These are phyloP conservation scores for Usnea hakonensis DNA, from an alignment of 495 filamentous ascomycete genomes.

Conservation along the genomic window DNA sequence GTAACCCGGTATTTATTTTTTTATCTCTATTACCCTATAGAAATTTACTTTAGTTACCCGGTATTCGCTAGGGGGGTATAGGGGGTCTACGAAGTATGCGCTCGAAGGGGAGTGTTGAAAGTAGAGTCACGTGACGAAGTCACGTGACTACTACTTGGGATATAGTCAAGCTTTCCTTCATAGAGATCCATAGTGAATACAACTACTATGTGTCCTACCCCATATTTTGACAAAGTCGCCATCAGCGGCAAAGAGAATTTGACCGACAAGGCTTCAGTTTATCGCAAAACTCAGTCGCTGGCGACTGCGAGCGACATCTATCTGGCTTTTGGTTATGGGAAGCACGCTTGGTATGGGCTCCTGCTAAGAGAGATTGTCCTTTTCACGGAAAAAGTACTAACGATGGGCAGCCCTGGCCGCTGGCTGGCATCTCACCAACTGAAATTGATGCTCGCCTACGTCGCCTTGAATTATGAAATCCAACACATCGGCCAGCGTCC, in stretches of 20 bases:
- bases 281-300: not conserved
- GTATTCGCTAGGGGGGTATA: no score
- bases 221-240: rapidly evolving
- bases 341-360: constrained; percentile 17
- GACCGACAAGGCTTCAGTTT: not conserved
- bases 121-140: no score
- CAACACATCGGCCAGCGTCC: constrained; percentile 11
- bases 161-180: no score
- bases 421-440: constrained; percentile 21
- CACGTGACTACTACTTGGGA: no score
- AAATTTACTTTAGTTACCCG: no score
- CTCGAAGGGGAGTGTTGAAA: no score
- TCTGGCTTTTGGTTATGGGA: constrained; percentile 21
- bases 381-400: not conserved
- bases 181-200: no score
- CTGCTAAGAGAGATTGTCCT: not conserved
- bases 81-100: no score
- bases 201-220: no score
- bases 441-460: constrained; percentile 23
- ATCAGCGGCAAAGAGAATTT: not conserved
- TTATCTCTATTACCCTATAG: no score
- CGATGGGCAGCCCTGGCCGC: constrained; percentile 17
- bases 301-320: constrained; percentile 17
- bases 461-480: constrained; percentile 22
- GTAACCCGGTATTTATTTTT: no score